Conservation (phyloP, 2,329 filamentous ascomycete genomes). For the Dactylellina leptospora region DNA sequence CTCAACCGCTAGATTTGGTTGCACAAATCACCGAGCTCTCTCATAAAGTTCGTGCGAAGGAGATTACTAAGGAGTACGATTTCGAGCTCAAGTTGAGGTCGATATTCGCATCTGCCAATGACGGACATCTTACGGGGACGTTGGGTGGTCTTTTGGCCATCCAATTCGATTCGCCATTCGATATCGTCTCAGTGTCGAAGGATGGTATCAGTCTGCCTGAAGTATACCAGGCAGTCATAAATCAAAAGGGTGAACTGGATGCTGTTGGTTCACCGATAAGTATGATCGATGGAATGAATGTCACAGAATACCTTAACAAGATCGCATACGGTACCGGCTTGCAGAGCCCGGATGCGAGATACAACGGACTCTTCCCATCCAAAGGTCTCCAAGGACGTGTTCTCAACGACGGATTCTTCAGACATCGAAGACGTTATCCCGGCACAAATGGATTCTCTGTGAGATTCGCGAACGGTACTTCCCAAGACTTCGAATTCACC, state of each 20-base stretch:
- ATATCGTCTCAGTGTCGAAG: conserved; percentile 46
- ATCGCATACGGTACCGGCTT: conserved; percentile 39
- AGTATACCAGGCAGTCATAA: conserved; percentile 34
- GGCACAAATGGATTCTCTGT: conserved; percentile 38
- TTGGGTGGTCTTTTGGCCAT: conserved; percentile 50
- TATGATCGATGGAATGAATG: conserved; percentile 34
- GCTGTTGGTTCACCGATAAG: conserved; percentile 41
- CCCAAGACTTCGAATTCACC: conserved; percentile 24
- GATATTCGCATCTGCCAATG: conserved; percentile 41
- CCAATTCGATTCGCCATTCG: conserved; percentile 44
- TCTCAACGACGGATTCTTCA: conserved; percentile 41
- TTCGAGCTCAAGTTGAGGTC: conserved; percentile 38
- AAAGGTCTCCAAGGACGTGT: conserved; percentile 32
- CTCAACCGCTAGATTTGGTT: conserved; percentile 29
- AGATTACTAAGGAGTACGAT: conserved; percentile 47
- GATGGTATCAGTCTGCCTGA: conserved; percentile 38
- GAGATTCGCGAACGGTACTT: conserved; percentile 38
- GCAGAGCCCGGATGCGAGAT: conserved; percentile 49
- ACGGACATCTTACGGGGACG: conserved; percentile 46
- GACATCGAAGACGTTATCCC: conserved; percentile 41
- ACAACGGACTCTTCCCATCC: conserved; percentile 42
- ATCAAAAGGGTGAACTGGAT: conserved; percentile 24
- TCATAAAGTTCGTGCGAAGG: conserved; percentile 32
- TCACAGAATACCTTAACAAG: conserved; percentile 48
- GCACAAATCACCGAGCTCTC: conserved; percentile 37